Base-by-base conservation (phyloP, 2,329 filamentous ascomycete genomes). In the Samsoniella hepiali region DNA sequence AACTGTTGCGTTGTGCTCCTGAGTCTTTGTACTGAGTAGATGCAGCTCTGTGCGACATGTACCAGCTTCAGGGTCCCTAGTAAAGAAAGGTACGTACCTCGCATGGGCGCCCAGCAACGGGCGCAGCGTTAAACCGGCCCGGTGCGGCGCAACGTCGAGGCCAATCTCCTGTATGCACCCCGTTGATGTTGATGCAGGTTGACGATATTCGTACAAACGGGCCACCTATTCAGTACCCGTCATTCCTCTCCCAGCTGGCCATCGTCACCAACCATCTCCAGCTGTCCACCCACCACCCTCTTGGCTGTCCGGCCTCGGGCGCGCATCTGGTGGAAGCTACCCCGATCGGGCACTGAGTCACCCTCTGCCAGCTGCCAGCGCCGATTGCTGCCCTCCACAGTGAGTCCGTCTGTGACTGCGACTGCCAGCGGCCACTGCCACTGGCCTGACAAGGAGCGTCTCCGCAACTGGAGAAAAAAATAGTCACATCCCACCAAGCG, bases 391-490 rank as follows among this genome's bases (percentile, higher is more conserved):
- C 11, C 11, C 29, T 38, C 9, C 45, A 38, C 38, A 6, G 8
- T 8, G 3, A 11, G 45, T 22, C 10, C 13, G 17, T 5, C 29
- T 36, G 9, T n/a, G 17, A 36, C 32, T 49, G 31, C 36, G 29
- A 53, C 32, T 53, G 31, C 38, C 13, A 13, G 11, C 3, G 13
- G 38, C 38, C 22, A 22, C 22, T 22, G 22, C 38, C 38, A 15
- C 34, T 11, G 7, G 34, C 4, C 34, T 10, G 34, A 3, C 34
- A 7, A 9, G 11, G 10, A 29, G 44, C 13, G 57, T 27, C 59
- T 62, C 59, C 60, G 53, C 60, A 63, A 40, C 60, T 36, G 54
- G 29, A 53, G 45, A 49, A 63, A 63, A 58, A 63, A 44, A 51
- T 42, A 58, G 53, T 44, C 42, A 56, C 61, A 58, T 63, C 54